phyloP scores from a whole-genome alignment of 2,329 filamentous ascomycete species.

The Paraphoma sp. region DNA sequence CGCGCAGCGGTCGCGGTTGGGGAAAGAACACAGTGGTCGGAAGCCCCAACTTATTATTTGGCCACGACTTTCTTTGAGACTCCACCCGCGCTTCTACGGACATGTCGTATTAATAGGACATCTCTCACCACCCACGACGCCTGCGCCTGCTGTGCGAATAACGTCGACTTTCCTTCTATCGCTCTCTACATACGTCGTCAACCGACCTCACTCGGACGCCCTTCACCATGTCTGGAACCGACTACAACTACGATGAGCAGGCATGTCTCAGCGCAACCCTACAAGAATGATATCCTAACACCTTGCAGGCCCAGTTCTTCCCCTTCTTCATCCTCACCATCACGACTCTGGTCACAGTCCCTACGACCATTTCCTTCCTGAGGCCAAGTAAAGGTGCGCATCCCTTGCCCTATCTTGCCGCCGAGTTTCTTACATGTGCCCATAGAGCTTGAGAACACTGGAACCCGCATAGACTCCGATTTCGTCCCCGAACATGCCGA shows the following conservation, averaged over 20 bases:
- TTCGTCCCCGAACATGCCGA: constrained; percentile 84
- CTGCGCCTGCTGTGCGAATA: constrained; percentile 23
- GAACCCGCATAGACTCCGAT: constrained; percentile 79
- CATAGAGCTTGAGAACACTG: constrained; percentile 76
- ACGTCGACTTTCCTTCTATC: constrained; percentile 20
- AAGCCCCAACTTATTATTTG: constrained; percentile 31
- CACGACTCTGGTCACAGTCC: constrained; percentile 83
- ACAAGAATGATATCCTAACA: constrained; percentile 18
- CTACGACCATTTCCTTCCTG: constrained; percentile 87
- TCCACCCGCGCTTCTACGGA: constrained; percentile 25
- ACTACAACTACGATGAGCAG: constrained; percentile 98
- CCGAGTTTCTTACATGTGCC: constrained; percentile 15
- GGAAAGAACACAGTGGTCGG: constrained; percentile 39
- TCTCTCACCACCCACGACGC: constrained; percentile 10
- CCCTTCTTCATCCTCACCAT: constrained; percentile 98
- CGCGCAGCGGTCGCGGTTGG: constrained; percentile 19
- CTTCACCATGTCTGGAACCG: constrained; percentile 60
- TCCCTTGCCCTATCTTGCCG: constrained; percentile 5
- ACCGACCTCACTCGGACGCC: constrained; percentile 22
- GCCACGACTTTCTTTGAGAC: constrained; percentile 38
- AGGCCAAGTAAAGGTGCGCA: constrained; percentile 72
- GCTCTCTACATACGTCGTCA: constrained; percentile 20
- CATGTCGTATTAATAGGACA: constrained; percentile 28
- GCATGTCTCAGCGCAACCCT: constrained; percentile 50
- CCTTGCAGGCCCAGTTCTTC: constrained; percentile 85